Percentiles rank a stretch among this genome's conserved stretches.
Evolutionary conservation across 2,329 filamentous ascomycete species (phyloP).

Genomic region (Rhytidhysteron rufulum): DNA sequence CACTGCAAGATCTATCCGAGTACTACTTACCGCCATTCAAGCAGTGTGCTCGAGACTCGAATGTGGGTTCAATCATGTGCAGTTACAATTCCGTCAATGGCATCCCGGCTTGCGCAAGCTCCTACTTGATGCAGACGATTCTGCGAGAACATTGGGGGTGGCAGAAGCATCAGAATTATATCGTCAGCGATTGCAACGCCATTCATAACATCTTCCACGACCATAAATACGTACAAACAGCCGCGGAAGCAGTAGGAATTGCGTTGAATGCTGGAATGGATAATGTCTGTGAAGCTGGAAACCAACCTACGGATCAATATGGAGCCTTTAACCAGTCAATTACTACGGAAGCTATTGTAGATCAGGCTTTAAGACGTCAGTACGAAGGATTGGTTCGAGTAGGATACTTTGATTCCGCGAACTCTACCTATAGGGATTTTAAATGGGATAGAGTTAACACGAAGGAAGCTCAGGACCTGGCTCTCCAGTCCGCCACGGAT

Average conservation of each 20-base stretch:
- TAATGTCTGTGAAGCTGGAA: slow-evolving; percentile 17
- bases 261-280: slow-evolving; percentile 25
- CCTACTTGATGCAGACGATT: slow-evolving; percentile 60
- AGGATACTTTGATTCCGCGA: slow-evolving; percentile 54
- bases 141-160: slow-evolving; percentile 65
- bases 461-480: slow-evolving; percentile 51
- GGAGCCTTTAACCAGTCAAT: slow-evolving; percentile 15
- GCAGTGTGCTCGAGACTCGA: slow-evolving; percentile 42
- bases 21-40: slow-evolving; percentile 67
- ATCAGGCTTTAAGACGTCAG: slow-evolving; percentile 50
- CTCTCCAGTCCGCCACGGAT: slow-evolving; percentile 50
- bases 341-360: slow-evolving; percentile 42
- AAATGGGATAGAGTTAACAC: slow-evolving; percentile 55
- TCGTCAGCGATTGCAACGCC: slow-evolving; percentile 63
- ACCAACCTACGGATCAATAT: slow-evolving; percentile 16
- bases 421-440: slow-evolving; percentile 48
- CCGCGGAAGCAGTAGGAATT: slow-evolving; percentile 27
- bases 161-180: slow-evolving; percentile 57
- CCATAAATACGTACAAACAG: slow-evolving; percentile 40
- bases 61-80: slow-evolving; percentile 54
- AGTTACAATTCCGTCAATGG: slow-evolving; percentile 55
- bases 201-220: slow-evolving; percentile 56
- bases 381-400: slow-evolving; percentile 54
- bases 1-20: slow-evolving; percentile 61
- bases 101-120: slow-evolving; percentile 52